phyloP scores from a whole-genome alignment of 176 grass and related monocot genomes.

The Ampelocalamus luodianensis region DNA sequence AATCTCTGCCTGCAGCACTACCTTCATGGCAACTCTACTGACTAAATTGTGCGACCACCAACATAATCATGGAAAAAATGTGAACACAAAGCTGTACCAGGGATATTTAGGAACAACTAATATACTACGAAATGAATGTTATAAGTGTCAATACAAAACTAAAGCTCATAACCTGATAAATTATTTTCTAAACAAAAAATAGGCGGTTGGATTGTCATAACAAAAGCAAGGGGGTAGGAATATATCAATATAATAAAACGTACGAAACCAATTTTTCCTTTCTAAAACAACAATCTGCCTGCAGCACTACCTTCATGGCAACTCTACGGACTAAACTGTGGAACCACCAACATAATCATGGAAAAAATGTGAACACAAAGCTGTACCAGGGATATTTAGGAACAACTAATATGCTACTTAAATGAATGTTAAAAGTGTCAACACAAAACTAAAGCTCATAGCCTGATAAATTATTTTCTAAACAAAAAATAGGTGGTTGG shows the following conservation, averaged over 20 bases:
- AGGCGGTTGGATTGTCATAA: neutral
- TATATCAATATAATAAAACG: no score
- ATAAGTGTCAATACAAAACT: neutral
- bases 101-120: neutral
- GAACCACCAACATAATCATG: slow-evolving; percentile 4
- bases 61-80: slow-evolving; percentile 16
- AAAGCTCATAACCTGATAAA: neutral
- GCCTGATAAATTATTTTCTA: neutral
- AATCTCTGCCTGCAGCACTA: neutral
- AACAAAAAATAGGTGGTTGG: neutral
- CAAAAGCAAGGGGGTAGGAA: neutral
- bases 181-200: neutral
- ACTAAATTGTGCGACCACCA: neutral
- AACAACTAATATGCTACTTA: neutral
- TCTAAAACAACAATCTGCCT: neutral
- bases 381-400: neutral
- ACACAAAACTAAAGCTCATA: neutral
- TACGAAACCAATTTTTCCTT: neutral
- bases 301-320: neutral
- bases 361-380: neutral
- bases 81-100: neutral
- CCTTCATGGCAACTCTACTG: neutral
- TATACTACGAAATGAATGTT: neutral
- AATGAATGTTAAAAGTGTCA: neutral
- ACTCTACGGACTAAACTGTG: neutral